Evolutionary conservation across 345 rosid genomes (phyloP), one percentile per base, ranked within the genome.

Genomic region (Dipteronia sinensis): DNA sequence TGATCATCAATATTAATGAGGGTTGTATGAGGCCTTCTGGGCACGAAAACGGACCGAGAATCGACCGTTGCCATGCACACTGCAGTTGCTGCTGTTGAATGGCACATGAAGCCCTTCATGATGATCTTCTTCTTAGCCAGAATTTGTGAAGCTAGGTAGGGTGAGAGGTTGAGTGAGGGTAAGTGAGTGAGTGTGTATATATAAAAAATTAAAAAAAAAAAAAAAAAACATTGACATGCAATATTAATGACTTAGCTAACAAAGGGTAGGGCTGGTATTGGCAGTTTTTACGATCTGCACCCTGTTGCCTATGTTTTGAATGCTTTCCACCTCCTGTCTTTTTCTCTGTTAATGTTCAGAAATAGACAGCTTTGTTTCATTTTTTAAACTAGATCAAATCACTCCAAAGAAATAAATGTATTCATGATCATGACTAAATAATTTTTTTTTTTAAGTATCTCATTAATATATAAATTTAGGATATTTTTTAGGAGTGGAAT

Each of bases 101-200:
- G 91, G 86, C 93, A 90, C 90, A 87, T 88, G 79, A 90, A 84
- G 10, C 93, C 90, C 81, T 81, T 88, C 88, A 82, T 86, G 81
- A 67, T 78, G 79, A 77, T 82, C 42, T 38, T 3, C 42, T 38
- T 38, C 42, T 38, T 34, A 34, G 6, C 38, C 38, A 34, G 38
- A 34, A 34, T 4, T 34, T 34, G 6, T 2, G 34, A 31, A 31
- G 34, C 34, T 34, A 34, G 38, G 38, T 34, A 4, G 38, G 38
- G 38, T 34, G 38, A 34, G 38, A 34, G 6, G 38, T 34, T 34
- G 38, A 34, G 38, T 34, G 38, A 34, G 38, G 38, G 38, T 34
- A 34, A 31, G 40, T 17, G 46, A 42, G 46, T 6, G 46, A 7
- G 59, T 10, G 3, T 65, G 40, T 49, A 51, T 34, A 55, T n/a